A percentile compares a stretch with the other conserved stretches of the same genome.
phyloP scores from a whole-genome alignment of 2,329 filamentous ascomycete species.

The Thielaviopsis populi region DNA sequence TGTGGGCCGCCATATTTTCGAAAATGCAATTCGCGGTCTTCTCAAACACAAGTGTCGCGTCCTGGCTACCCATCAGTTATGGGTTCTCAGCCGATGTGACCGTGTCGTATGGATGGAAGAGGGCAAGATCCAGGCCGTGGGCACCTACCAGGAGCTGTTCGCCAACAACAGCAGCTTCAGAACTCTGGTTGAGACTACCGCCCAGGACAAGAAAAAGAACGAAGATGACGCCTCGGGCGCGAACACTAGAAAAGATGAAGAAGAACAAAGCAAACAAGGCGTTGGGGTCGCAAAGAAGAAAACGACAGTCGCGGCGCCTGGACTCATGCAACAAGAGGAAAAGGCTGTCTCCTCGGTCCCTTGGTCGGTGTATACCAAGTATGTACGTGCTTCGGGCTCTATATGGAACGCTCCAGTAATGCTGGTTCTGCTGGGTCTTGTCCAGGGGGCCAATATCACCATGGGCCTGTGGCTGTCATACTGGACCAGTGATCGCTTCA shows the following conservation, averaged over 20 bases:
- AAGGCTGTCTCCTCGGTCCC: constrained; percentile 61
- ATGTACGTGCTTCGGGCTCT: constrained; percentile 59
- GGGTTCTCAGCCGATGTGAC: constrained; percentile 81
- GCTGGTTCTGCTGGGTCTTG: constrained; percentile 46
- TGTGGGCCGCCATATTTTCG: constrained; percentile 66
- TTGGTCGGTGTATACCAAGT: constrained; percentile 65
- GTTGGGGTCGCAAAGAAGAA: constrained; percentile 27
- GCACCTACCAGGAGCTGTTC: constrained; percentile 85
- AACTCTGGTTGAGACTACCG: constrained; percentile 71
- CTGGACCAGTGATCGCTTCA: constrained; percentile 73
- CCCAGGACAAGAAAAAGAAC: constrained; percentile 47
- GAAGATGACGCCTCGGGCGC: constrained; percentile 33
- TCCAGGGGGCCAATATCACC: constrained; percentile 71
- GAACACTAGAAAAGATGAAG: constrained; percentile 30
- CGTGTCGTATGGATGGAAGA: constrained; percentile 87
- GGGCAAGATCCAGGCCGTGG: constrained; percentile 68
- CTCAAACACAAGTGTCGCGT: constrained; percentile 81
- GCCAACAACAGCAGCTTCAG: constrained; percentile 61
- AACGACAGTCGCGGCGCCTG: constrained; percentile 35
- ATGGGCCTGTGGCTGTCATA: constrained; percentile 88
- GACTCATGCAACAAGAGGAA: constrained; percentile 58
- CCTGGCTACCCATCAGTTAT: constrained; percentile 86
- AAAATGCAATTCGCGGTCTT: constrained; percentile 81
- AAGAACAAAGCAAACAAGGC: constrained; percentile 26
- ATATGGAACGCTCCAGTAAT: constrained; percentile 53